These are phyloP conservation scores for Luvunga scandens DNA, from an alignment of 345 rosid genomes.

Conservation along the genomic window DNA sequence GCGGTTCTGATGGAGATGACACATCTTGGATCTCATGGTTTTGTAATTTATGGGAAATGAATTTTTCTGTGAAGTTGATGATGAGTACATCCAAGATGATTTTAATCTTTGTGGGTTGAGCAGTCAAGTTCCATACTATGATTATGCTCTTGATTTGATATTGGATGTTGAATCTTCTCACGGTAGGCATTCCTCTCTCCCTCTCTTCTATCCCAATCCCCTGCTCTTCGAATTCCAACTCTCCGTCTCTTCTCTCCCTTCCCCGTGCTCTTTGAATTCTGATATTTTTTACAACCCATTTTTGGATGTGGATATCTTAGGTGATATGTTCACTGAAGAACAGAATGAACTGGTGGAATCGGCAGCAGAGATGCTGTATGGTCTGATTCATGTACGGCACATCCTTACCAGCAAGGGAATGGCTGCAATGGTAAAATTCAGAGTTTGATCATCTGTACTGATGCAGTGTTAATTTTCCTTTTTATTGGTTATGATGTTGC, in stretches of 20 bases:
- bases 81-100: slow-evolving; percentile 93
- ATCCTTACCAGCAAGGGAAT: slow-evolving; percentile 88
- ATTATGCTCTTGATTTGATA: slow-evolving; percentile 89
- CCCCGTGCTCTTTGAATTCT: background rate
- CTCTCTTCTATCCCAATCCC: too few relatives aligned
- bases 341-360: slow-evolving; percentile 96
- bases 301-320: slow-evolving; percentile 32
- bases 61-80: slow-evolving; percentile 97
- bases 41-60: slow-evolving; percentile 96
- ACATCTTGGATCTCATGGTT: slow-evolving; percentile 99
- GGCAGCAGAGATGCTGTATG: slow-evolving; percentile 95
- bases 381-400: slow-evolving; percentile 93
- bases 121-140: slow-evolving; percentile 95
- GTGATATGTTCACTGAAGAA: slow-evolving; percentile 95
- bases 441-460: background rate
- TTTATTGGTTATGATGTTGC: slow-evolving; percentile 12
- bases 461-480: background rate
- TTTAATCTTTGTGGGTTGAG: slow-evolving; percentile 96
- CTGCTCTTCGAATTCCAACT: background rate
- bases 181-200: slow-evolving; percentile 42
- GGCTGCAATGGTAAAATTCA: slow-evolving; percentile 77
- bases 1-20: slow-evolving; percentile 91
- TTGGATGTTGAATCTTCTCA: slow-evolving; percentile 92
- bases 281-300: slow-evolving; percentile 2
- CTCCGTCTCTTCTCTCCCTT: background rate